phyloP scores from a whole-genome alignment of 306 rosid genomes.

The Cucurbita maxima region DNA sequence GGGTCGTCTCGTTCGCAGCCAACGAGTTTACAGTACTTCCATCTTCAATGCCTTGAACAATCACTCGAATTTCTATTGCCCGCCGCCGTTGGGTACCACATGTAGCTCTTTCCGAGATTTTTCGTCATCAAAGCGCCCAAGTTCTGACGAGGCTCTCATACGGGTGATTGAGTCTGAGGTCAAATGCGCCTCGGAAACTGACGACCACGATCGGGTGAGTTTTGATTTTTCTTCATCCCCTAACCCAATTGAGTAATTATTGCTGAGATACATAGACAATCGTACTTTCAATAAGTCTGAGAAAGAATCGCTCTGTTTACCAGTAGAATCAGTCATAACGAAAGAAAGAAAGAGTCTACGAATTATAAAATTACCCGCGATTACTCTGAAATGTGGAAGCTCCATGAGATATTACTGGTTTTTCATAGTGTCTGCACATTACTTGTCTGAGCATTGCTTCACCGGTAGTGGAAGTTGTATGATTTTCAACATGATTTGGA shows the following conservation, averaged over 20 bases:
- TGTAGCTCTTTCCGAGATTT: slow-evolving; percentile 31
- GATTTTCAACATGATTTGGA: background rate
- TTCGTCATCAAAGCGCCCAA: slow-evolving; percentile 26
- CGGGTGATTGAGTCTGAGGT: slow-evolving; percentile 60
- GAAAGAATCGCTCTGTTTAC: background rate
- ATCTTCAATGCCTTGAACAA: slow-evolving; percentile 24
- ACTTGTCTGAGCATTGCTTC: background rate
- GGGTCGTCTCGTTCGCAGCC: slow-evolving; percentile 22
- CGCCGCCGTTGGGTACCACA: background rate
- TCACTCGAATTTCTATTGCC: slow-evolving; percentile 8
- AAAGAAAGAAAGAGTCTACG: background rate
- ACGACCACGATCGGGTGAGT: slow-evolving; percentile 38
- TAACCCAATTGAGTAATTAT: background rate
- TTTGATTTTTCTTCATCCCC: background rate
- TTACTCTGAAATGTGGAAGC: background rate
- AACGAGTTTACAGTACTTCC: slow-evolving; percentile 15
- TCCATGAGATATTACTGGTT: background rate
- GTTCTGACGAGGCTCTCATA: slow-evolving; percentile 41
- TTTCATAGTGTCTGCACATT: background rate
- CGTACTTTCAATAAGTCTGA: background rate
- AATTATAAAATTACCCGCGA: background rate
- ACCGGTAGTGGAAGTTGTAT: background rate
- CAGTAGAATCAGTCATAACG: background rate
- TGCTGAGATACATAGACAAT: background rate
- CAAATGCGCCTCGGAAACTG: slow-evolving; percentile 40